Evolutionary conservation across 1,284 basidiomycete species (phyloP).

Genomic region (Veloboletus limbatus): DNA sequence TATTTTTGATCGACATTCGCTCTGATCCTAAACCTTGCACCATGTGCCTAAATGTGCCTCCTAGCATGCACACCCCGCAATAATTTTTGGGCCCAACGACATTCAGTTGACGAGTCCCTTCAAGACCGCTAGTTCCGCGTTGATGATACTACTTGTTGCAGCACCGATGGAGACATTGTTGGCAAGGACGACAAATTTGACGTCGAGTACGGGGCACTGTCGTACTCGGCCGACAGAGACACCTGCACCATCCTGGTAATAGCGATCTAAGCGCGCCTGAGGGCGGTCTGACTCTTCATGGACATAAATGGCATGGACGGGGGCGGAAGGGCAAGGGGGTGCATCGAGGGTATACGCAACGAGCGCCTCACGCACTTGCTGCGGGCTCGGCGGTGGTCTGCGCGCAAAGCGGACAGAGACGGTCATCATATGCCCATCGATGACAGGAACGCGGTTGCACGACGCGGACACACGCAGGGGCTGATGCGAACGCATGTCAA

Average conservation of each 20-base stretch:
- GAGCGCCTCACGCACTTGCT: slow-evolving; percentile 86
- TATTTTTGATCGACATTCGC: slow-evolving; percentile 8
- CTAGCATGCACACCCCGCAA: no score
- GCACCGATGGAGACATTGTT: slow-evolving; percentile 98
- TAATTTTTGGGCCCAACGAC: background rate
- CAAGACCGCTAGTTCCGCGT: slow-evolving; percentile 91
- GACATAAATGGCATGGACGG: slow-evolving; percentile 83
- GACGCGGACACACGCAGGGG: slow-evolving; percentile 87
- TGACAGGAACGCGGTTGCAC: slow-evolving; percentile 90
- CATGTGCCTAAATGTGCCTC: no score
- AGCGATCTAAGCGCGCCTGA: slow-evolving; percentile 90
- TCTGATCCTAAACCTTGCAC: slow-evolving; percentile 6
- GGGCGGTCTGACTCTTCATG: slow-evolving; percentile 94
- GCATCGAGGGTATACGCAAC: slow-evolving; percentile 75
- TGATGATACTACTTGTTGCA: slow-evolving; percentile 96
- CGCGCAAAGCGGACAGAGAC: slow-evolving; percentile 85
- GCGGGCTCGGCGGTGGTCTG: slow-evolving; percentile 80
- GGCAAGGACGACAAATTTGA: slow-evolving; percentile 93
- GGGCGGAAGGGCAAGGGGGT: slow-evolving; percentile 85
- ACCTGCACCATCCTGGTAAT: slow-evolving; percentile 89
- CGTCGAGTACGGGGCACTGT: slow-evolving; percentile 88
- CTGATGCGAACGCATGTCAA: slow-evolving; percentile 82
- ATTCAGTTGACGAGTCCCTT: slow-evolving; percentile 58
- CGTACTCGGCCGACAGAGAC: slow-evolving; percentile 91
- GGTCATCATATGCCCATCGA: slow-evolving; percentile 89